Percentiles rank a stretch among this genome's conserved stretches.
phyloP scores from a whole-genome alignment of 202 grass and related monocot species.

The Schoenoplectus tabernaemontani region DNA sequence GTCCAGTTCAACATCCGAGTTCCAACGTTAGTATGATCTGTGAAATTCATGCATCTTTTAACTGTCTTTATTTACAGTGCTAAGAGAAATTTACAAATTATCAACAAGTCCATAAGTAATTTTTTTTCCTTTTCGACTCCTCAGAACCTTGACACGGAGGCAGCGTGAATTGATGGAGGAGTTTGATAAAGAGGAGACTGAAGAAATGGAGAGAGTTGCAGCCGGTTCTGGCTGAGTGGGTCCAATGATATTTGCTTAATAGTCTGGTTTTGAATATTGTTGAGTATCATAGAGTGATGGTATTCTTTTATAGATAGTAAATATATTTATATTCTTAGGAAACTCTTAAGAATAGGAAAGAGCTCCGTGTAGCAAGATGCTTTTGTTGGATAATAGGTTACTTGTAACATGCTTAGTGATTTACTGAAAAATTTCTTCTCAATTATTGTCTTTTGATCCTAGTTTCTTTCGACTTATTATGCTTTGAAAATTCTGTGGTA shows the following conservation, averaged over 20 bases:
- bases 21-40: slow-evolving; percentile 44
- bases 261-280: slow-evolving; percentile 3
- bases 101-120: neutral
- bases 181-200: slow-evolving; percentile 55
- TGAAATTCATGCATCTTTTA: neutral
- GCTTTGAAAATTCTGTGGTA: neutral
- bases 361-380: neutral
- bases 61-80: neutral
- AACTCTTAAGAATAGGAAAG: neutral
- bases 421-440: neutral
- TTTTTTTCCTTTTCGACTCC: neutral
- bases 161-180: slow-evolving; percentile 63
- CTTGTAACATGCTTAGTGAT: too few relatives aligned
- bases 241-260: slow-evolving; percentile 11
- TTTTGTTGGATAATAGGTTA: neutral
- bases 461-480: neutral
- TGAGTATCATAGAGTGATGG: neutral
- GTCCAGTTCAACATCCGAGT: slow-evolving; percentile 78
- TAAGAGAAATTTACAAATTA: neutral
- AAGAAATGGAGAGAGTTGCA: slow-evolving; percentile 27
- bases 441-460: neutral
- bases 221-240: slow-evolving; percentile 49
- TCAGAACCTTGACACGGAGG: slow-evolving; percentile 52
- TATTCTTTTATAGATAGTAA: slow-evolving; percentile 10
- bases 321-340: neutral